Percentiles rank a stretch among this genome's conserved stretches.
phyloP scores from a whole-genome alignment of 768 basidiomycete genomes.

The Hypsizygus marmoreus region DNA sequence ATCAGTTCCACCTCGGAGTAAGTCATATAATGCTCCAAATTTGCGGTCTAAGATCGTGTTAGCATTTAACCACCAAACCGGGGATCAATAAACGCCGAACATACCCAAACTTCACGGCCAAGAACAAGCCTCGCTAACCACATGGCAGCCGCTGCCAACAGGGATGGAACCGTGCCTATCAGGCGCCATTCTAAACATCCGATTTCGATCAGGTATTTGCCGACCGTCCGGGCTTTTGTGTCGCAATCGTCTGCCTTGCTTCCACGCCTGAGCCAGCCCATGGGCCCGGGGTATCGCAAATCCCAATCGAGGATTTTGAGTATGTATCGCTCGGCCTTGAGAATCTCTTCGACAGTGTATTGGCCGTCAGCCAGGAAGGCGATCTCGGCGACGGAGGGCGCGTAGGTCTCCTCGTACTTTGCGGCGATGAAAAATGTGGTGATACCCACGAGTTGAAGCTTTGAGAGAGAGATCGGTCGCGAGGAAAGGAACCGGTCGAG shows the following conservation, averaged over 20 bases:
- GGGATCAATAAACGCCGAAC: constrained; percentile 21
- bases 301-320: constrained; percentile 87
- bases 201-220: constrained; percentile 91
- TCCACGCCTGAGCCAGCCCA: constrained; percentile 85
- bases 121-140: constrained; percentile 85
- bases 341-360: constrained; percentile 77
- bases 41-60: constrained; percentile 62
- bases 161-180: constrained; percentile 70
- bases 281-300: constrained; percentile 82
- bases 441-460: constrained; percentile 90
- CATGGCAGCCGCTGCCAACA: constrained; percentile 80
- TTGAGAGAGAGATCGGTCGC: constrained; percentile 76
- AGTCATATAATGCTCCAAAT: constrained; percentile 84
- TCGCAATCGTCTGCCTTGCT: constrained; percentile 95
- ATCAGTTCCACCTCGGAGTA: constrained; percentile 81
- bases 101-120: constrained; percentile 83
- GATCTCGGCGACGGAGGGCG: constrained; percentile 83
- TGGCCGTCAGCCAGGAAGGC: constrained; percentile 77
- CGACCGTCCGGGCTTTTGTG: constrained; percentile 80
- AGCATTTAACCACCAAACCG: constrained; percentile 1
- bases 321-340: constrained; percentile 88
- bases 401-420: constrained; percentile 92
- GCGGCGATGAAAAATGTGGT: constrained; percentile 86
- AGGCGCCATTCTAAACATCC: constrained; percentile 80
- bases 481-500: constrained; percentile 73